These are phyloP conservation scores for Phaffomyces antillensis DNA, from an alignment of 805 yeast species.

Conservation along the genomic window DNA sequence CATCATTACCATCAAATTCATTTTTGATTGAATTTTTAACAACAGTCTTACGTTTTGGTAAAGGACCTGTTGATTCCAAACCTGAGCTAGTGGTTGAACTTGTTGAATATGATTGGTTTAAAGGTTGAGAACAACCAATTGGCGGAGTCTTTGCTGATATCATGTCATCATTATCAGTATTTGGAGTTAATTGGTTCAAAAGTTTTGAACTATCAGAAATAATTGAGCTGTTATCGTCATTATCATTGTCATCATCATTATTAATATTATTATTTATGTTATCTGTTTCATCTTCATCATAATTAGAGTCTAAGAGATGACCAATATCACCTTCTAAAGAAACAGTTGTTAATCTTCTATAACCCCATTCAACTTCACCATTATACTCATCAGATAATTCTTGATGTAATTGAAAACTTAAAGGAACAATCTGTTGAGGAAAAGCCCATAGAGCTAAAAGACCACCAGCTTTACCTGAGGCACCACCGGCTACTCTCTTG, in stretches of 20 bases:
- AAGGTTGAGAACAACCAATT: constrained; percentile 4
- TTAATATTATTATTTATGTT: no score
- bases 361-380: constrained; percentile 92
- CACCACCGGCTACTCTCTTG: constrained; percentile 93
- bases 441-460: constrained; percentile 93
- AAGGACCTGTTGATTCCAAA: constrained; percentile 13
- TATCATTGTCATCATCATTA: constrained; percentile 6
- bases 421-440: constrained; percentile 88
- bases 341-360: constrained; percentile 79
- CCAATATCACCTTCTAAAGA: constrained; percentile 78
- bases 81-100: constrained; percentile 1
- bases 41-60: constrained; percentile 30
- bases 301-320: constrained; percentile 17
- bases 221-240: constrained; percentile 21
- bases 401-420: constrained; percentile 80
- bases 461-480: constrained; percentile 97
- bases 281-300: constrained; percentile 7
- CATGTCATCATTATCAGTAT: constrained; percentile 8
- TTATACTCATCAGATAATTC: constrained; percentile 69
- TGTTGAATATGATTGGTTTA: constrained; percentile 7
- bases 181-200: constrained; percentile 2
- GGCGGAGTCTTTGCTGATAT: constrained; percentile 3
- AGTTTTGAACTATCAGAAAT: constrained; percentile 14
- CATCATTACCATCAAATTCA: constrained; percentile 12
- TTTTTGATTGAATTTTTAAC: constrained; percentile 27